Base-by-base conservation (phyloP, 495 filamentous ascomycete genomes). In the Daldinia loculata region DNA sequence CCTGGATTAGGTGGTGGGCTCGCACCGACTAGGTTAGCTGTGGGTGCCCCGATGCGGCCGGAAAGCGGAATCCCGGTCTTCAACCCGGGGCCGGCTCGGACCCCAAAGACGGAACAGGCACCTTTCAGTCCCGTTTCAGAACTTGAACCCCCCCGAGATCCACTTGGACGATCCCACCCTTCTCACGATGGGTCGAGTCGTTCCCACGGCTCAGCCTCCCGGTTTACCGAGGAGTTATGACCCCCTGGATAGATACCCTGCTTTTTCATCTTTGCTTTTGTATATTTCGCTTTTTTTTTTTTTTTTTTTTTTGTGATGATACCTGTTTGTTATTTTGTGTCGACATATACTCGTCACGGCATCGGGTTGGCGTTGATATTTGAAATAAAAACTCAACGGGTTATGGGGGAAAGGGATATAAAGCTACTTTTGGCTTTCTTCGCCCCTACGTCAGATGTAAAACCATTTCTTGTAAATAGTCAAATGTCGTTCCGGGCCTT, bases 181-280 rank as follows among this genome's bases (percentile, higher is more conserved):
- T 81, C 81, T 12, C 78, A 80, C 51, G 81, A 83, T 62, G 81
- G 83, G 26, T 85, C 84, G 26, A 67, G 56, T 29, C 70, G 70
- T 38, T 77, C 75, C 26, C 81, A 82, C 48, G 78, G 61, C 7
- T 82, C 80, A 27, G 73, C 66, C 6, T 87, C 86, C 24, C 76
- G 82, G 57, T 88, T 88, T 67, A 83, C 80, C 8, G 86, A 88
- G 75, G 78, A 83, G 63, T 80, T 86, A 69, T 87, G 77, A 84
- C 63, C 53, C 39, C 62, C 58, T 45, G 51, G 70, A 63, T 70
- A 59, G 62, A 63, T 70, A 67, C 63, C 63, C 72, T 56, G 52
- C 51, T 22, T 73, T 64, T 30, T 70, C 5, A 39, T 56, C 61
- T 68, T 52, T 52, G 43, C 61, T 61, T 50, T 48, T 72, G 61